Conservation (phyloP, 768 basidiomycete species). For the Lactarius evosmus region DNA sequence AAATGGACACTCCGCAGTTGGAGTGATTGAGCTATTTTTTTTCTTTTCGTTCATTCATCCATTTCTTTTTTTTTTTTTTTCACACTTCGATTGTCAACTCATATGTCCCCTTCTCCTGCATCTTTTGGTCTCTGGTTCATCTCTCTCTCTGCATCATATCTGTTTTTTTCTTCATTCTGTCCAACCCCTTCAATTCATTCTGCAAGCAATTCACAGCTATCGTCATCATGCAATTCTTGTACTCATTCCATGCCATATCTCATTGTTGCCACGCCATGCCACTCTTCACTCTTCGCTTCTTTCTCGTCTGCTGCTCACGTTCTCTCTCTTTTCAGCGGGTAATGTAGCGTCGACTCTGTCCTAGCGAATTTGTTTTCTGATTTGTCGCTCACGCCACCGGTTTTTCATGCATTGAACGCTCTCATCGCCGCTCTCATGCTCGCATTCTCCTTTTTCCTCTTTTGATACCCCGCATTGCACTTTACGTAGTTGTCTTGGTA, state of each 20-base stretch:
- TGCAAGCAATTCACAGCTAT: conserved; percentile 28
- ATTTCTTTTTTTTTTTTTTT: not conserved
- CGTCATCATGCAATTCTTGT: conserved; percentile 31
- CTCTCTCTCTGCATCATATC: conserved; percentile 27
- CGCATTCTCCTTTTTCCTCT: conserved; percentile 13
- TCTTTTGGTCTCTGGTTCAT: conserved; percentile 14
- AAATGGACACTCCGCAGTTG: conserved; percentile 15
- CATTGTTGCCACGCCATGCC: conserved; percentile 29
- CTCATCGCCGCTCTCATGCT: conserved; percentile 23
- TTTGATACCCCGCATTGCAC: conserved; percentile 26
- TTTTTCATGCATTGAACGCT: conserved; percentile 21
- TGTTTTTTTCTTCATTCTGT: no score
- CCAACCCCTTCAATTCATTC: conserved; percentile 18
- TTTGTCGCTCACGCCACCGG: conserved; percentile 12
- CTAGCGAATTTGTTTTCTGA: conserved; percentile 1
- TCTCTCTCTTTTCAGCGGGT: conserved; percentile 6
- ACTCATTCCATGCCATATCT: conserved; percentile 29
- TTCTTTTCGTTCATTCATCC: not conserved
- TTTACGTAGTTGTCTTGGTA: conserved; percentile 26
- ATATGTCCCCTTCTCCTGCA: conserved; percentile 16
- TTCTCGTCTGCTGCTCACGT: not conserved
- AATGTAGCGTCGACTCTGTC: conserved; percentile 10
- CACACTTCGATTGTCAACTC: not conserved
- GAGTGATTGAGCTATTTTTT: conserved; percentile 1
- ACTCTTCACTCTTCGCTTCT: not conserved